Evolutionary conservation across 306 rosid genomes (phyloP).

Genomic region (Acmispon strigosus): DNA sequence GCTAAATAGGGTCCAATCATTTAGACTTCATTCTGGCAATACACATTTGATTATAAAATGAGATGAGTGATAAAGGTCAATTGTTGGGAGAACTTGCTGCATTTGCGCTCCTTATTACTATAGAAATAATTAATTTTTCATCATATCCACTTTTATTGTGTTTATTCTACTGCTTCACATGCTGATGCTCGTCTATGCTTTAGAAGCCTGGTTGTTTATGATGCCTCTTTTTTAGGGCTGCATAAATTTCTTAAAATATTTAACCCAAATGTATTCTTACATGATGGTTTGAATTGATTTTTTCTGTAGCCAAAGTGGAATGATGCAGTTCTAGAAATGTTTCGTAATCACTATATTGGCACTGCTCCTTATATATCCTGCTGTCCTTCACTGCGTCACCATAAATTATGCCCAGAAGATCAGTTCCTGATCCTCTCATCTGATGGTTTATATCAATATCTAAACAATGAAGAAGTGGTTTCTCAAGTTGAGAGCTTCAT

Average conservation of each 20-base stretch:
- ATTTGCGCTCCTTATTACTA: not conserved
- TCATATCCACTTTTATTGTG: not conserved
- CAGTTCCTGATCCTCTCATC: constrained; percentile 96
- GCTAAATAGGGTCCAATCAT: not conserved
- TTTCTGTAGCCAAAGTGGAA: constrained; percentile 88
- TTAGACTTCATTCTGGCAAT: not conserved
- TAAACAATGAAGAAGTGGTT: constrained; percentile 94
- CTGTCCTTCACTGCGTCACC: constrained; percentile 86
- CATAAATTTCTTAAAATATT: constrained; percentile 2
- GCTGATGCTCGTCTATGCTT: not conserved
- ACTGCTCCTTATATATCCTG: constrained; percentile 91
- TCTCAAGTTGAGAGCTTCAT: constrained; percentile 86
- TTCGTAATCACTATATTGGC: constrained; percentile 91
- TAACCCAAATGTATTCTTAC: constrained; percentile 10
- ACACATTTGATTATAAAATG: not conserved
- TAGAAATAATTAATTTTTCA: not conserved
- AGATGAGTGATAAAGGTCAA: not conserved
- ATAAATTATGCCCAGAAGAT: constrained; percentile 72
- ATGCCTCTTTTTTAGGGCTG: constrained; percentile 15
- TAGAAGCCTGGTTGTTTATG: constrained; percentile 11
- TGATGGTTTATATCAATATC: constrained; percentile 93
- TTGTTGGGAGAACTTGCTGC: constrained; percentile 1
- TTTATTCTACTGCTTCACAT: not conserved
- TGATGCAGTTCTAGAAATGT: constrained; percentile 84
- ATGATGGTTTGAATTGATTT: constrained; percentile 21